Conservation (phyloP, 78 protist genomes). For the Dictyostelium capitatum region DNA sequence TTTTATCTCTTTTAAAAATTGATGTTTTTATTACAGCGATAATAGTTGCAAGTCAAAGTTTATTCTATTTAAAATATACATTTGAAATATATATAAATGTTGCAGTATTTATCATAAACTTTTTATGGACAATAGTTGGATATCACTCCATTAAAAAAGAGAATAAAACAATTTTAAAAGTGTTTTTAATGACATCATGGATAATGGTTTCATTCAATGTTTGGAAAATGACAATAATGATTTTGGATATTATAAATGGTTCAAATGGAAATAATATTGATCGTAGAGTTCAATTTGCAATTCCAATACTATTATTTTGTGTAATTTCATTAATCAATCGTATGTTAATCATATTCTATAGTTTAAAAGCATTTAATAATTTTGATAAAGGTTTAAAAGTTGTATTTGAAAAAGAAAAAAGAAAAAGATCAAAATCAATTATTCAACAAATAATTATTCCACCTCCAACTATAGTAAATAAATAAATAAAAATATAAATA, state of each 20-base stretch:
- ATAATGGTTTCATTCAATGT: background rate
- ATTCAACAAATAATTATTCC: background rate
- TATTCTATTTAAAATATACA: background rate
- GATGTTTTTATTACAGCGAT: slow-evolving; percentile 8
- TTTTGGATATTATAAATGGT: background rate
- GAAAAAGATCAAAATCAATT: background rate
- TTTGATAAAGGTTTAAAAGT: slow-evolving; percentile 36
- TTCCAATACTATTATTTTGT: slow-evolving; percentile 17
- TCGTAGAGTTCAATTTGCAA: background rate
- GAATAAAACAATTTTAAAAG: background rate
- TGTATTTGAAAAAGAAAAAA: slow-evolving; percentile 26
- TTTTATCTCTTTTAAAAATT: slow-evolving; percentile 27
- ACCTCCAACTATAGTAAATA: too few species aligned
- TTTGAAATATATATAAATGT: background rate
- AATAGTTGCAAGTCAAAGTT: background rate
- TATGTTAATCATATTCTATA: background rate
- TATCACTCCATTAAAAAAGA: background rate
- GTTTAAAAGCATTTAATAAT: background rate
- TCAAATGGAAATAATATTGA: background rate
- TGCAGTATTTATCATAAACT: background rate
- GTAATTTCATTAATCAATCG: background rate
- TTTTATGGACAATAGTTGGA: background rate
- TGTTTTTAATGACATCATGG: background rate
- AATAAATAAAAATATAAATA: too few species aligned
- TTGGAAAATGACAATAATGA: slow-evolving; percentile 9